Percentiles rank a stretch among this genome's conserved stretches.
Conservation (phyloP, 2,329 filamentous ascomycete species). For the Scedosporium minutisporum region DNA sequence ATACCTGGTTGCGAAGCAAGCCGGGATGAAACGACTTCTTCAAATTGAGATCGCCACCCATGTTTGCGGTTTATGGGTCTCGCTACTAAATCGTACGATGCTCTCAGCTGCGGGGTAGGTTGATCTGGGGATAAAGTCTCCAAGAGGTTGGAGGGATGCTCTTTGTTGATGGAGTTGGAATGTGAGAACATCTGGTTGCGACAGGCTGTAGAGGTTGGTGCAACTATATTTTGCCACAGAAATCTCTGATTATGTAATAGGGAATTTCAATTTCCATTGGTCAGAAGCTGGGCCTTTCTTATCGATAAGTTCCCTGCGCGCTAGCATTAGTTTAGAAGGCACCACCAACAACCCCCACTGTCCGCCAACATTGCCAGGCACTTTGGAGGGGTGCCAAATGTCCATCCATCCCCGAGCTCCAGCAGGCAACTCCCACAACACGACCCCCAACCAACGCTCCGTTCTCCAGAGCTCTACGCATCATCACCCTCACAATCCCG, state of each 20-base stretch:
- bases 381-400: not conserved
- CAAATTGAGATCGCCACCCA: slow-evolving; percentile 91
- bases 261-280: not conserved
- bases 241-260: not conserved
- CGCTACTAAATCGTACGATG: not conserved
- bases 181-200: not conserved
- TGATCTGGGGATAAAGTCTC: not conserved
- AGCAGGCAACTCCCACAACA: not conserved
- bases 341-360: not conserved
- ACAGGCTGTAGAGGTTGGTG: not conserved
- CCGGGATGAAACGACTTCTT: slow-evolving; percentile 94
- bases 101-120: too few species aligned
- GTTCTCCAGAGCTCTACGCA: too few species aligned
- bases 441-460: not conserved
- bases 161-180: not conserved
- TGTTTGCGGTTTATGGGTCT: slow-evolving; percentile 34
- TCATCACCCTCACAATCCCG: too few species aligned
- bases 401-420: not conserved
- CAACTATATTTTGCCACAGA: not conserved
- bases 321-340: not conserved
- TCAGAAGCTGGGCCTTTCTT: not conserved
- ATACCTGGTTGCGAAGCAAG: slow-evolving; percentile 72
- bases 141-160: not conserved
- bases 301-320: not conserved
- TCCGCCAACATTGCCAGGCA: not conserved